These are phyloP conservation scores for Boletus vermiculosoides DNA, from an alignment of 768 basidiomycete genomes.

Conservation along the genomic window DNA sequence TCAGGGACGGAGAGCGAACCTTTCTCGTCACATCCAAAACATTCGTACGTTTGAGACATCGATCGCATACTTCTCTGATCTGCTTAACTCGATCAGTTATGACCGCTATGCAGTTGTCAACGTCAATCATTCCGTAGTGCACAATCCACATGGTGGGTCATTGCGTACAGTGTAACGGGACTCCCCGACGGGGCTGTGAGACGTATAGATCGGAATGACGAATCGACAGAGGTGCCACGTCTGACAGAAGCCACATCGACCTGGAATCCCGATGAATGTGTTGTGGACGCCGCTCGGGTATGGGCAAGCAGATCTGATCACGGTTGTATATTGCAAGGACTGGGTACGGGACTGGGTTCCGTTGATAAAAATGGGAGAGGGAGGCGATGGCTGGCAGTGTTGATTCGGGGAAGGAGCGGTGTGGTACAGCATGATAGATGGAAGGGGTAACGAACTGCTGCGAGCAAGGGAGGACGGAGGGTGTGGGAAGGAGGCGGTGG, in stretches of 20 bases:
- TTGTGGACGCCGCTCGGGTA: not conserved
- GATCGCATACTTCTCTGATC: not conserved
- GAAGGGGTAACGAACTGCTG: not conserved
- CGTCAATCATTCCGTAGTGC: not conserved
- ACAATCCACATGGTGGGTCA: not conserved
- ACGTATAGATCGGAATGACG: not conserved
- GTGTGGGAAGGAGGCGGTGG: slow-evolving; percentile 16
- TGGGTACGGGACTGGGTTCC: not conserved
- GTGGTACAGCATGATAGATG: not conserved
- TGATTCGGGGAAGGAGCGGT: not conserved
- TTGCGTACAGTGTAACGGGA: not conserved
- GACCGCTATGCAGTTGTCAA: not conserved
- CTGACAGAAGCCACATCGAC: not conserved
- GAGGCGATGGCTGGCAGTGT: slow-evolving; percentile 8
- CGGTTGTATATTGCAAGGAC: not conserved
- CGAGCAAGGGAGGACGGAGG: not conserved
- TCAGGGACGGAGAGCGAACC: slow-evolving; percentile 4
- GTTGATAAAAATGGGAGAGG: not conserved
- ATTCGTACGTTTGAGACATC: not conserved
- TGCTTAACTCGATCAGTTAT: not conserved
- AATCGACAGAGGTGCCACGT: not conserved
- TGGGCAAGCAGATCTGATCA: not conserved
- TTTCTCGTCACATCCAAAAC: not conserved
- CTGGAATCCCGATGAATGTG: not conserved
- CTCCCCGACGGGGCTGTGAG: not conserved